Conservation (phyloP, 2,329 filamentous ascomycete species). For the Aspergillus ibericus region DNA sequence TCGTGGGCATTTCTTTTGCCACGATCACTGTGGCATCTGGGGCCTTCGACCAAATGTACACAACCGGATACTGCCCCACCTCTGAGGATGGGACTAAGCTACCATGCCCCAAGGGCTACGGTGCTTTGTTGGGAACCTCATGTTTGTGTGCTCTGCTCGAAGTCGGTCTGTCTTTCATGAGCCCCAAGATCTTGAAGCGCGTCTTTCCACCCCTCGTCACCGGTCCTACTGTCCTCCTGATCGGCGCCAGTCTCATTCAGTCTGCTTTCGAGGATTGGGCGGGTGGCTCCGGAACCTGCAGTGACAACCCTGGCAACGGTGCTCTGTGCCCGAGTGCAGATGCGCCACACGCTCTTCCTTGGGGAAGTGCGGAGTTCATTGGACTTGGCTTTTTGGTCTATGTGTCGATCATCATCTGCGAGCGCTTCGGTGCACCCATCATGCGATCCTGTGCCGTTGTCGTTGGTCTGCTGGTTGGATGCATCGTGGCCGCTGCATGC, state of each 20-base stretch:
- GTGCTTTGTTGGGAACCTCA: slow-evolving; percentile 61
- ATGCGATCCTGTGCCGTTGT: slow-evolving; percentile 70
- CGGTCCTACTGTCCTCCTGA: slow-evolving; percentile 66
- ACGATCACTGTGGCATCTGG: slow-evolving; percentile 65
- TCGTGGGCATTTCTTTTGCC: slow-evolving; percentile 68
- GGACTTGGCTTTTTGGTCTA: slow-evolving; percentile 69
- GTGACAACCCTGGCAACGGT: slow-evolving; percentile 46
- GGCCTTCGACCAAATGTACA: slow-evolving; percentile 64
- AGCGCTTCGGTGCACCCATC: slow-evolving; percentile 68
- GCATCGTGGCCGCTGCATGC: slow-evolving; percentile 65
- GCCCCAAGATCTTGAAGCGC: slow-evolving; percentile 58
- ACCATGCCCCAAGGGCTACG: slow-evolving; percentile 66
- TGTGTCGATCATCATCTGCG: slow-evolving; percentile 65
- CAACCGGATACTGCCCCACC: slow-evolving; percentile 61
- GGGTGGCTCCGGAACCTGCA: slow-evolving; percentile 58
- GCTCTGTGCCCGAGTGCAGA: slow-evolving; percentile 59
- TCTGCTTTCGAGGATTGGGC: slow-evolving; percentile 68
- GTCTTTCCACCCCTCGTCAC: slow-evolving; percentile 70
- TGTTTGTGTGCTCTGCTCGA: slow-evolving; percentile 55
- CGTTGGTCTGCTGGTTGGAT: slow-evolving; percentile 64
- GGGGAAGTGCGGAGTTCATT: slow-evolving; percentile 65
- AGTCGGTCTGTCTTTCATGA: slow-evolving; percentile 65
- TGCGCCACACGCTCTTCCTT: slow-evolving; percentile 62
- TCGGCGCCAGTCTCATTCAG: slow-evolving; percentile 64
- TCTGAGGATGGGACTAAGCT: slow-evolving; percentile 58